Percentiles rank a stretch among this genome's conserved stretches.
Evolutionary conservation across 2,329 filamentous ascomycete genomes (phyloP).

Genomic region (Aureobasidium sp.): DNA sequence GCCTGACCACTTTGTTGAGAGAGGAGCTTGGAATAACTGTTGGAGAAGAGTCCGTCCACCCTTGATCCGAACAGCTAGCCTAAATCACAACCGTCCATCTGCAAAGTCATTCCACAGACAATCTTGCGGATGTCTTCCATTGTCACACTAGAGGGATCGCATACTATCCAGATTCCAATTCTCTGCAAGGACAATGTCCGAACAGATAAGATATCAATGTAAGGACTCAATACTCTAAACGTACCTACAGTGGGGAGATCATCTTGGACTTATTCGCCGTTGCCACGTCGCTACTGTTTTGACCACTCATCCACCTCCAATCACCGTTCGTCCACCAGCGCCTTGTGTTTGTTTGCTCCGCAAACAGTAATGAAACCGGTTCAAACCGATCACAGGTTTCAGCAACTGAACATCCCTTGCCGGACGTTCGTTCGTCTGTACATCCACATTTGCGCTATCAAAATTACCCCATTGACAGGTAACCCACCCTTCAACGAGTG

Average conservation of each 20-base stretch:
- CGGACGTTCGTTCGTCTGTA: not conserved
- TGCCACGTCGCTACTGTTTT: constrained; percentile 6
- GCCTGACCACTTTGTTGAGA: constrained; percentile 62
- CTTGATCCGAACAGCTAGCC: not conserved
- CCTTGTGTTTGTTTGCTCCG: not conserved
- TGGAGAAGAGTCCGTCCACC: constrained; percentile 16
- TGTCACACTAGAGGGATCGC: not conserved
- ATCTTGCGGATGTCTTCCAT: not conserved
- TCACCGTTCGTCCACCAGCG: not conserved
- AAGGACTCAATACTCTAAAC: not conserved
- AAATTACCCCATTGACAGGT: constrained; percentile 1
- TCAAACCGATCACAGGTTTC: not conserved
- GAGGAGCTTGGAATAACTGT: constrained; percentile 67
- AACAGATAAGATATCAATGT: not conserved
- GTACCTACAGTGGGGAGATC: not conserved
- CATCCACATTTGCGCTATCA: constrained; percentile 6
- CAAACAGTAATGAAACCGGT: constrained; percentile 9
- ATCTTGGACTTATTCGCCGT: not conserved
- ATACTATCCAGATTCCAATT: not conserved
- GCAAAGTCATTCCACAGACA: not conserved
- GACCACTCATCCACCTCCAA: not conserved
- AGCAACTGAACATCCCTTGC: not conserved
- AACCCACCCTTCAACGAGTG: not conserved
- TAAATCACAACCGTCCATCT: not conserved
- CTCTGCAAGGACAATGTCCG: not conserved